These are phyloP conservation scores for Fraxinus sp. DNA, from an alignment of 305 asterid species.

Conservation along the genomic window DNA sequence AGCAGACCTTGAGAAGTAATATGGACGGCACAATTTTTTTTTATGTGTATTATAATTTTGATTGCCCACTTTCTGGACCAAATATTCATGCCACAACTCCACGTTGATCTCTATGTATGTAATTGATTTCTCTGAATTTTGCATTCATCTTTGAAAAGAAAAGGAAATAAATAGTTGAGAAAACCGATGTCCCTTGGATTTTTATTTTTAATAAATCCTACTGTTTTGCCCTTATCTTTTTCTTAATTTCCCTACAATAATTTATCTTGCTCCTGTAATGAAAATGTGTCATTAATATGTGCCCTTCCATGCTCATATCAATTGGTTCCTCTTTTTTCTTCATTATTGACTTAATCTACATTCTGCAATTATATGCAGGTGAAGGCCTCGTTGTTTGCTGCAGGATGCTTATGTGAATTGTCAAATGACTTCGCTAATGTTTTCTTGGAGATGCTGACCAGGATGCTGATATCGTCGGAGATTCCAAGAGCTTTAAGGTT, in stretches of 20 bases:
- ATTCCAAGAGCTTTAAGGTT: constrained; percentile 50
- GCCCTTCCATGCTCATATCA: background rate
- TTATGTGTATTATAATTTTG: background rate
- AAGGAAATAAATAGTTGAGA: background rate
- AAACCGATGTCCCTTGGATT: background rate
- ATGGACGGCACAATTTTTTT: background rate
- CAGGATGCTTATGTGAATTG: constrained; percentile 65
- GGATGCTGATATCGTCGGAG: constrained; percentile 45
- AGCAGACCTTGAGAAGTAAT: background rate
- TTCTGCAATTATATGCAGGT: constrained; percentile 45
- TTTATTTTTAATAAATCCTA: background rate
- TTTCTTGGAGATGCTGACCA: constrained; percentile 67
- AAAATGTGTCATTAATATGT: background rate
- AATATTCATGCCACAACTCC: background rate
- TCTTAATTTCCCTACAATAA: background rate
- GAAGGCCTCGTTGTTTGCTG: constrained; percentile 80
- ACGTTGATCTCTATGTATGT: background rate
- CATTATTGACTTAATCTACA: background rate
- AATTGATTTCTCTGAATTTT: background rate
- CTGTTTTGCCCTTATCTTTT: background rate
- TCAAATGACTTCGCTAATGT: constrained; percentile 72
- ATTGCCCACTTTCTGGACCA: background rate
- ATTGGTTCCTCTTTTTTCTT: constrained; percentile 15
- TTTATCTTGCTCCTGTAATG: background rate
- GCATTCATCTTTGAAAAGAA: background rate